These are phyloP conservation scores for Erysiphe neolycopersici DNA, from an alignment of 2,329 filamentous ascomycete species.

Conservation along the genomic window DNA sequence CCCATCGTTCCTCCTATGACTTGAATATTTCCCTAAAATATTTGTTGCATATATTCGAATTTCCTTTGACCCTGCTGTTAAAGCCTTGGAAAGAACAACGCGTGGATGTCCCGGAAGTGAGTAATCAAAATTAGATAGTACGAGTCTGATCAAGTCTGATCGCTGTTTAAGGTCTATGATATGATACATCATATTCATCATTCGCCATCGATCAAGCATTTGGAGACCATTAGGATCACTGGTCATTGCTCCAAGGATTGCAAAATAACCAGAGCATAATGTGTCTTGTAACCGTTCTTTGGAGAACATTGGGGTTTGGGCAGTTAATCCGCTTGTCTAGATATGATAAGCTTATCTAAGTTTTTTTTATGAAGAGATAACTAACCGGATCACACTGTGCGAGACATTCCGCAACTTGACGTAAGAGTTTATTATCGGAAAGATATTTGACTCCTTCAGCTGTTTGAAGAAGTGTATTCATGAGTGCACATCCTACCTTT, in stretches of 20 bases:
- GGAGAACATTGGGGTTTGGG: conserved; percentile 71
- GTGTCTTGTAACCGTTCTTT: conserved; percentile 62
- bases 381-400: conserved; percentile 76
- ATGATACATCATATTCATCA: conserved; percentile 99
- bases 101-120: conserved; percentile 67
- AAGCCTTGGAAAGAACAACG: conserved; percentile 74
- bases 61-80: conserved; percentile 75
- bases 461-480: conserved; percentile 66
- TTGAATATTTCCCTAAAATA: conserved; percentile 65
- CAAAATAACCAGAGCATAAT: conserved; percentile 77
- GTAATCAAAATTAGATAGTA: conserved; percentile 84
- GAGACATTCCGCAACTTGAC: conserved; percentile 85
- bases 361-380: conserved; percentile 1
- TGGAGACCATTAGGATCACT: conserved; percentile 57
- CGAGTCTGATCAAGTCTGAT: conserved; percentile 68
- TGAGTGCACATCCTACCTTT: conserved; percentile 62
- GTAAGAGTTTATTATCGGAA: conserved; percentile 70
- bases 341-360: conserved; percentile 4
- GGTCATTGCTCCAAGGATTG: conserved; percentile 69
- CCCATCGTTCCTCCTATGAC: conserved; percentile 19
- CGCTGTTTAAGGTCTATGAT: conserved; percentile 79
- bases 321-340: conserved; percentile 45
- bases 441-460: conserved; percentile 64
- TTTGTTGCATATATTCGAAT: conserved; percentile 80
- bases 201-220: conserved; percentile 86